Percentiles rank a stretch among this genome's conserved stretches.
Evolutionary conservation across 768 basidiomycete species (phyloP).

Genomic region (Panellus pusillus): DNA sequence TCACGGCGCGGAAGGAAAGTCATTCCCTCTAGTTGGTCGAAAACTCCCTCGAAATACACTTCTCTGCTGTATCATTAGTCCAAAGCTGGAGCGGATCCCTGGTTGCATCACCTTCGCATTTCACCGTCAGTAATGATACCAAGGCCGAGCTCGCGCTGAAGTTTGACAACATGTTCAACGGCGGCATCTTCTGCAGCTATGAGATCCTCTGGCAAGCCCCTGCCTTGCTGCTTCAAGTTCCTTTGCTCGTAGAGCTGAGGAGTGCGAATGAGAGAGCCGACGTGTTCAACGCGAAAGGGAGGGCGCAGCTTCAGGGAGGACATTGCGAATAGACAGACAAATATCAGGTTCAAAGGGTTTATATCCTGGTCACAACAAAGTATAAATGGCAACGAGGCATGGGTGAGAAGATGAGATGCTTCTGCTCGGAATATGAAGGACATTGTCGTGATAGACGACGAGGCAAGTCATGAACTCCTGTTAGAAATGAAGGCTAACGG

Average conservation of each 20-base stretch:
- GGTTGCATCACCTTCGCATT: constrained; percentile 35
- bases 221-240: constrained; percentile 39
- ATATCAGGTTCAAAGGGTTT: constrained; percentile 5
- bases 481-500: background rate
- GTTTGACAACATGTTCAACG: constrained; percentile 49
- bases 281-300: constrained; percentile 55
- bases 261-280: constrained; percentile 63
- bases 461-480: no score
- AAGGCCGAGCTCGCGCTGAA: constrained; percentile 57
- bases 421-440: constrained; percentile 18
- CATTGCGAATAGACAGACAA: constrained; percentile 11
- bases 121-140: constrained; percentile 68
- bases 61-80: constrained; percentile 33
- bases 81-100: background rate
- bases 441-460: constrained; percentile 17
- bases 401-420: constrained; percentile 6
- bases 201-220: constrained; percentile 45
- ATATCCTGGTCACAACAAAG: constrained; percentile 12
- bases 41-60: constrained; percentile 65
- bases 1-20: constrained; percentile 48
- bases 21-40: constrained; percentile 68
- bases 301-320: constrained; percentile 33
- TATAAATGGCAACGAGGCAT: constrained; percentile 17
- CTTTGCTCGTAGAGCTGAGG: constrained; percentile 49
- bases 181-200: constrained; percentile 51